phyloP scores from a whole-genome alignment of 768 basidiomycete genomes.

The Lactifluus rugatus region DNA sequence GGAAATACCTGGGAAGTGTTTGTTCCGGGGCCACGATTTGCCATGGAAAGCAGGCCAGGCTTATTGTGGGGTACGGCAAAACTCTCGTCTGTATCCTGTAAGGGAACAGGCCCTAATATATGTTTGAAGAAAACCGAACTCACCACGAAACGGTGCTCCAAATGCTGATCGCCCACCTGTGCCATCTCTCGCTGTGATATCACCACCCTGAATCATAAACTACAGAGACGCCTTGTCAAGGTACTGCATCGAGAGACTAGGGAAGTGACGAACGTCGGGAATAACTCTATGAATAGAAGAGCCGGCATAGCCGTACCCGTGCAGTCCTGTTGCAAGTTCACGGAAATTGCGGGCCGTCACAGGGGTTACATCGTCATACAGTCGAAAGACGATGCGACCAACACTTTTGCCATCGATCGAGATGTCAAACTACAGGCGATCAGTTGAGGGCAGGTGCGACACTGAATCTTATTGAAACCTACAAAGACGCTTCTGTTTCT shows the following conservation, averaged over 20 bases:
- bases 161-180: slow-evolving; percentile 85
- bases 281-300: slow-evolving; percentile 52
- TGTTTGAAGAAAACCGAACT: slow-evolving; percentile 17
- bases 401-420: slow-evolving; percentile 24
- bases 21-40: slow-evolving; percentile 75
- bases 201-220: slow-evolving; percentile 87
- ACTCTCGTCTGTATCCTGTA: slow-evolving; percentile 47
- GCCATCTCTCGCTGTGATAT: slow-evolving; percentile 66
- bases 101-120: not conserved
- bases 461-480: not conserved
- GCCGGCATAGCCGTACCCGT: slow-evolving; percentile 40
- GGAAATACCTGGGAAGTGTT: slow-evolving; percentile 63
- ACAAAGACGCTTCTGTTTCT: slow-evolving; percentile 15
- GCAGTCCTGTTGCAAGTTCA: slow-evolving; percentile 42
- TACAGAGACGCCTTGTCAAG: slow-evolving; percentile 3
- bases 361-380: slow-evolving; percentile 42
- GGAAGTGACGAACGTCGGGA: slow-evolving; percentile 39
- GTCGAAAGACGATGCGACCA: slow-evolving; percentile 44
- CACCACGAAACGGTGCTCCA: slow-evolving; percentile 67
- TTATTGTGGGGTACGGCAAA: slow-evolving; percentile 54
- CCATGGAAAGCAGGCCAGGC: slow-evolving; percentile 71
- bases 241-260: not conserved
- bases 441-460: not conserved
- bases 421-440: slow-evolving; percentile 26
- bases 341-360: slow-evolving; percentile 47